phyloP scores from a whole-genome alignment of 805 yeast species.

The Yarrowia divulgata region DNA sequence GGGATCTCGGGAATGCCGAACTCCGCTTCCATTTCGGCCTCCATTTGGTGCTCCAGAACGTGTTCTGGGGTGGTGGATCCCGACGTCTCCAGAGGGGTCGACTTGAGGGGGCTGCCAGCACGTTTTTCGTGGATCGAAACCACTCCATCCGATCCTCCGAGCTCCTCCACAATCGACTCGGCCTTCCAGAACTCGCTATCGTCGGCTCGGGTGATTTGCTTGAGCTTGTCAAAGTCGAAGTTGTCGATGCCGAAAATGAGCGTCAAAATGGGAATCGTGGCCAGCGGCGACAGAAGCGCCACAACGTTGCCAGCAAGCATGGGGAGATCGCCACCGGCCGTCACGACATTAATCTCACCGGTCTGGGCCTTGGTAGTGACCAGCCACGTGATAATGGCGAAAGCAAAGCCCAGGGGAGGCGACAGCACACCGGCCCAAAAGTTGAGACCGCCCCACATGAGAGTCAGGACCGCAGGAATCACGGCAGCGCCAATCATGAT shows the following conservation, averaged over 20 bases:
- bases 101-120: background rate
- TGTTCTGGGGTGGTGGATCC: conserved; percentile 45
- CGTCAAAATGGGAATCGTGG: conserved; percentile 72
- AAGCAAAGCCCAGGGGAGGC: conserved; percentile 77
- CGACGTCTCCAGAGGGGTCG: conserved; percentile 13
- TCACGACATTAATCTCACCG: conserved; percentile 62
- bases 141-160: background rate
- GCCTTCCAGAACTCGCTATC: conserved; percentile 39
- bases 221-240: conserved; percentile 74
- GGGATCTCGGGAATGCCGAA: conserved; percentile 5
- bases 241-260: conserved; percentile 69
- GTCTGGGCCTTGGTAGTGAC: conserved; percentile 52
- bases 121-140: background rate
- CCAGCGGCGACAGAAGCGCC: conserved; percentile 74
- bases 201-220: conserved; percentile 55
- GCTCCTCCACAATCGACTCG: conserved; percentile 6
- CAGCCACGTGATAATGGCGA: conserved; percentile 76
- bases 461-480: conserved; percentile 72
- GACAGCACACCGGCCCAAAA: conserved; percentile 71
- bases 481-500: conserved; percentile 88
- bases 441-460: conserved; percentile 72
- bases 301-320: conserved; percentile 91
- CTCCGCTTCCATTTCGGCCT: conserved; percentile 46
- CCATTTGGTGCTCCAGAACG: conserved; percentile 45
- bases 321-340: conserved; percentile 84